A percentile compares a stretch with the other conserved stretches of the same genome.
Conservation (phyloP, 1,284 basidiomycete genomes). For the Naganishia albida region DNA sequence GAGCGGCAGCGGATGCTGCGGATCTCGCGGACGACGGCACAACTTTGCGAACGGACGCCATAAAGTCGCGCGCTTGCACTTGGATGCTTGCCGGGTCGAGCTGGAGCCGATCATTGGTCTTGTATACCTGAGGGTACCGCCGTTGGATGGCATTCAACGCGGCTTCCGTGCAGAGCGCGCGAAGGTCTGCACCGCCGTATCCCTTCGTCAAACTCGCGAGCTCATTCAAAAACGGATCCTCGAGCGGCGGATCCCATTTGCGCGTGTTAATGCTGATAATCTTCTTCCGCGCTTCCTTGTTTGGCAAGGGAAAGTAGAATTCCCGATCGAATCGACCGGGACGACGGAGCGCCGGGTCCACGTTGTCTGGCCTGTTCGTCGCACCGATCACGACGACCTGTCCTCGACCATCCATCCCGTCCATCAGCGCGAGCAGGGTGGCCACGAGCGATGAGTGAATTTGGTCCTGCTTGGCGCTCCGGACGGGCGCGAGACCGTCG, state of each 20-base stretch:
- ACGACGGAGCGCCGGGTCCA: conserved; percentile 90
- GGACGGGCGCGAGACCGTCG: conserved; percentile 94
- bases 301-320: conserved; percentile 95
- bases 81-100: conserved; percentile 83
- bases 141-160: conserved; percentile 95
- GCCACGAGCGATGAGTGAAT: conserved; percentile 98
- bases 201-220: conserved; percentile 92
- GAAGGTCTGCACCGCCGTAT: conserved; percentile 93
- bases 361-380: conserved; percentile 94
- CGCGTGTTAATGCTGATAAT: conserved; percentile 91
- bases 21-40: conserved; percentile 94
- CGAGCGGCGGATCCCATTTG: conserved; percentile 84
- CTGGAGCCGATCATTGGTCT: conserved; percentile 79
- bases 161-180: conserved; percentile 93
- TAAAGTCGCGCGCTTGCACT: conserved; percentile 89
- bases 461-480: conserved; percentile 97
- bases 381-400: conserved; percentile 99
- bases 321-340: conserved; percentile 97
- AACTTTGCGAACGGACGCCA: conserved; percentile 93
- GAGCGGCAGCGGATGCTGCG: conserved; percentile 77
- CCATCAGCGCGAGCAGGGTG: conserved; percentile 95
- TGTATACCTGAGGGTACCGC: conserved; percentile 96
- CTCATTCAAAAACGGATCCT: conserved; percentile 64
- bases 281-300: conserved; percentile 76
- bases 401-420: conserved; percentile 97